Evolutionary conservation across 2,329 filamentous ascomycete genomes (phyloP), one percentile per base, ranked within the genome.

Genomic region (Botrytis paeoniae): DNA sequence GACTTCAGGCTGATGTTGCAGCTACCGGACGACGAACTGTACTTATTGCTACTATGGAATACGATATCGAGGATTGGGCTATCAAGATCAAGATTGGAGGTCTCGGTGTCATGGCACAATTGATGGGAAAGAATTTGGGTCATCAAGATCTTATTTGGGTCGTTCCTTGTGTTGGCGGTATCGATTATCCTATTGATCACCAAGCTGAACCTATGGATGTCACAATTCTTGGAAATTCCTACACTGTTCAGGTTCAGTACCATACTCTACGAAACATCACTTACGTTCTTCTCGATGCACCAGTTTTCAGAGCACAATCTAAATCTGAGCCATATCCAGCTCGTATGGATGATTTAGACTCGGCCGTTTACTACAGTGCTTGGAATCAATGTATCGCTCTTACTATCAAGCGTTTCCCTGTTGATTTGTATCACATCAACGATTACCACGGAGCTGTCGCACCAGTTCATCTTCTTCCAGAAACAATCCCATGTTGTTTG

Each of bases 31-130:
- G 73, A 43, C 83, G 87, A n/a, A 91, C 86, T 45, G 87, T 91
- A 3, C 84, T 92, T 35, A 90, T 92, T 70, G 90, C 89, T 20
- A 92, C 90, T 10, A 91, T 92, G 88, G 90, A 92, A 80, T 92
- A 92, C 81, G 89, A 92, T 75, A 91, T 92, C 74, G 88, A 90
- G 72, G 90, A 92, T 78, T 92, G 90, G 88, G 85, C 82, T 6
- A 89, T 92, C 82, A 92, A 91, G 81, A 89, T 92, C 82, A 92
- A 92, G 82, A 92, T 92, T 64, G 90, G 90, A 74, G 90, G 90
- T 74, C 83, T 92, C 7, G 90, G 90, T 80, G 89, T 91, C 74
- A 92, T 92, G 89, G 89, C 90, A 48, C 88, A 90, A 76, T 82
- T 92, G 3, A 92, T 76, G 75, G 88, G 88, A 29, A 89, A 90